These are phyloP conservation scores for Pythium aquatile DNA, from an alignment of 352 stramenopile genomes.

Conservation along the genomic window DNA sequence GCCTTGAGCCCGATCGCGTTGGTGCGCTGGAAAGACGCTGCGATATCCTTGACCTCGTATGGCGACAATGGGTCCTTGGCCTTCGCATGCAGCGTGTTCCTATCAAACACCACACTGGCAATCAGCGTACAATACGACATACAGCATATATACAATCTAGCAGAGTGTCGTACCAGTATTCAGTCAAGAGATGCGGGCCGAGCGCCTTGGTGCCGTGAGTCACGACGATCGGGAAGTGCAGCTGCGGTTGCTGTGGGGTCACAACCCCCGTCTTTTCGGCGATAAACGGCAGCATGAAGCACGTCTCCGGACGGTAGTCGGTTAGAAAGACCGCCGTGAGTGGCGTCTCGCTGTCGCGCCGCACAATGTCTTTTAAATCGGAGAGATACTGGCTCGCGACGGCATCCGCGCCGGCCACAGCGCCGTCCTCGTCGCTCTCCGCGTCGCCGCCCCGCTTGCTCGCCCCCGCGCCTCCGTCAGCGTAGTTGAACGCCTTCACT, in stretches of 20 bases:
- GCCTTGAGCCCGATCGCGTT: constrained; percentile 55
- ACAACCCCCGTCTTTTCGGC: constrained; percentile 49
- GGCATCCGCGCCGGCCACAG: constrained; percentile 24
- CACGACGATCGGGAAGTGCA: constrained; percentile 56
- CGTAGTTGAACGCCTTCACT: constrained; percentile 21
- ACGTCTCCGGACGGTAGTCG: constrained; percentile 65
- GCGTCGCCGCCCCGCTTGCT: constrained; percentile 18
- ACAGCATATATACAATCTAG: not conserved
- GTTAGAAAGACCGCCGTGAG: constrained; percentile 61
- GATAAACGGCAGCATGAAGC: constrained; percentile 75
- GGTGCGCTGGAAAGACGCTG: constrained; percentile 45
- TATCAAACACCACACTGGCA: constrained; percentile 14
- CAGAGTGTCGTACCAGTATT: constrained; percentile 57
- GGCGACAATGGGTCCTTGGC: constrained; percentile 44
- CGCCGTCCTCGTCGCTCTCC: constrained; percentile 42
- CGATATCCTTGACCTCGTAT: constrained; percentile 67
- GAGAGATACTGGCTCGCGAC: constrained; percentile 54
- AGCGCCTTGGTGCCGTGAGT: constrained; percentile 80
- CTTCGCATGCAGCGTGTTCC: constrained; percentile 42
- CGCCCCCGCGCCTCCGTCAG: constrained; percentile 13
- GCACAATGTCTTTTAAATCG: constrained; percentile 55
- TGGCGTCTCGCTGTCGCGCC: constrained; percentile 34
- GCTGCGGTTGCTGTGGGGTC: constrained; percentile 24
- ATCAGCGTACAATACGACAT: not conserved
- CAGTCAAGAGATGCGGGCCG: constrained; percentile 58